These are phyloP conservation scores for Cercospora janseana DNA, from an alignment of 2,329 filamentous ascomycete genomes.

Conservation along the genomic window DNA sequence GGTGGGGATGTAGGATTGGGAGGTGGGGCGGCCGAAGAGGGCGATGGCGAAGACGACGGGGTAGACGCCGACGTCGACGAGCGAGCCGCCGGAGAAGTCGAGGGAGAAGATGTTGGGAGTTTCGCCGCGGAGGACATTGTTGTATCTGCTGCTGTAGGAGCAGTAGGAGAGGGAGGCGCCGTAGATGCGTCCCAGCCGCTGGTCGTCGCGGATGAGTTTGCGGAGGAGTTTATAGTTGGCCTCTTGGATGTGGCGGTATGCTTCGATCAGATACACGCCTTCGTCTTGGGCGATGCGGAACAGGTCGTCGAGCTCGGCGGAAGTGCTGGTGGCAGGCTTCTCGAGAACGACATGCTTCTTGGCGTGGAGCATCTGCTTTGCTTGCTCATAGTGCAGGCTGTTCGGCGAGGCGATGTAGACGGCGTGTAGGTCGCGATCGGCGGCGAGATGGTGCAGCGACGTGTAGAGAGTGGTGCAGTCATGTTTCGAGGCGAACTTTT, in stretches of 20 bases:
- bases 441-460: constrained; percentile 41
- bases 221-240: constrained; percentile 49
- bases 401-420: constrained; percentile 53
- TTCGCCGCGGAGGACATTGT: constrained; percentile 48
- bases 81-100: constrained; percentile 47
- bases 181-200: constrained; percentile 44
- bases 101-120: constrained; percentile 51
- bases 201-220: constrained; percentile 35
- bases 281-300: constrained; percentile 44
- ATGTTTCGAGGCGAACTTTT: constrained; percentile 46
- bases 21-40: constrained; percentile 47
- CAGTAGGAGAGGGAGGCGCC: constrained; percentile 48
- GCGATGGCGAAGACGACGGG: constrained; percentile 49
- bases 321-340: constrained; percentile 49
- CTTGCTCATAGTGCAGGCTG: constrained; percentile 48
- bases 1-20: constrained; percentile 44
- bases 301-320: constrained; percentile 44
- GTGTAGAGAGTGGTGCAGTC: constrained; percentile 41
- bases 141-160: constrained; percentile 48
- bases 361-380: constrained; percentile 44
- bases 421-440: constrained; percentile 41
- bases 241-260: constrained; percentile 52
- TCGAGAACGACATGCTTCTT: constrained; percentile 53
- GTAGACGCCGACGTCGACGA: constrained; percentile 53
- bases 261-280: constrained; percentile 48